A percentile compares a stretch with the other conserved stretches of the same genome.
Evolutionary conservation across 257 asterid genomes (phyloP).

Genomic region (Salvia hispanica): DNA sequence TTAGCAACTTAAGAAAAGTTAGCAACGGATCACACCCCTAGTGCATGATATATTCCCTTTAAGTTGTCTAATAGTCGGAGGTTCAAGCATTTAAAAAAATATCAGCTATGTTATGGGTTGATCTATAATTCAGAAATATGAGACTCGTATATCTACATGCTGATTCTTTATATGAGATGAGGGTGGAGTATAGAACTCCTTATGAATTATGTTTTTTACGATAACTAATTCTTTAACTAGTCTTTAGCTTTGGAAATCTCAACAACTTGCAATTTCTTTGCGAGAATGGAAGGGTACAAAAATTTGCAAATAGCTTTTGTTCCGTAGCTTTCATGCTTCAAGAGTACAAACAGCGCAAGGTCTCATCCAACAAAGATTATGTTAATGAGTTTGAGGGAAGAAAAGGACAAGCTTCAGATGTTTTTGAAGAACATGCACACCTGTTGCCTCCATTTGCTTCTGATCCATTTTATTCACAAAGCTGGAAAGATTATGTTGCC

Average conservation of each 20-base stretch:
- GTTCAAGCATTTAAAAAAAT: conserved; percentile 26
- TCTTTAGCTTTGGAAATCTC: conserved; percentile 81
- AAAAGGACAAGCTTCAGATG: conserved; percentile 42
- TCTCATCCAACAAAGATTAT: conserved; percentile 36
- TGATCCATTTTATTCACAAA: conserved; percentile 44
- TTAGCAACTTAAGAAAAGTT: no score
- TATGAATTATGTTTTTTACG: conserved; percentile 3
- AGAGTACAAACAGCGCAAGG: conserved; percentile 50
- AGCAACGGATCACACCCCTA: no score
- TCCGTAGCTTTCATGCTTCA: conserved; percentile 92
- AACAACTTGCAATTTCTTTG: conserved; percentile 92
- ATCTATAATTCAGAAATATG: conserved; percentile 7
- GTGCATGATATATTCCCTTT: conserved; percentile 27
- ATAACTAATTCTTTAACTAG: conserved; percentile 59
- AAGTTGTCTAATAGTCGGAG: conserved; percentile 18
- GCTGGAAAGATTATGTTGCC: conserved; percentile 78
- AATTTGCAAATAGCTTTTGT: conserved; percentile 95
- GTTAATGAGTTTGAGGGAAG: conserved; percentile 42
- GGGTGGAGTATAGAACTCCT: conserved; percentile 24
- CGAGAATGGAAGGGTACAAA: conserved; percentile 96
- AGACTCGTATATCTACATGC: conserved; percentile 7
- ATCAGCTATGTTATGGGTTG: conserved; percentile 15
- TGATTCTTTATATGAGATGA: conserved; percentile 25
- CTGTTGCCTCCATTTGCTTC: conserved; percentile 38
- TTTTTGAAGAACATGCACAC: conserved; percentile 38